Percentiles rank a stretch among this genome's conserved stretches.
Conservation (phyloP, 768 basidiomycete species). For the Naganishia friedmannii region DNA sequence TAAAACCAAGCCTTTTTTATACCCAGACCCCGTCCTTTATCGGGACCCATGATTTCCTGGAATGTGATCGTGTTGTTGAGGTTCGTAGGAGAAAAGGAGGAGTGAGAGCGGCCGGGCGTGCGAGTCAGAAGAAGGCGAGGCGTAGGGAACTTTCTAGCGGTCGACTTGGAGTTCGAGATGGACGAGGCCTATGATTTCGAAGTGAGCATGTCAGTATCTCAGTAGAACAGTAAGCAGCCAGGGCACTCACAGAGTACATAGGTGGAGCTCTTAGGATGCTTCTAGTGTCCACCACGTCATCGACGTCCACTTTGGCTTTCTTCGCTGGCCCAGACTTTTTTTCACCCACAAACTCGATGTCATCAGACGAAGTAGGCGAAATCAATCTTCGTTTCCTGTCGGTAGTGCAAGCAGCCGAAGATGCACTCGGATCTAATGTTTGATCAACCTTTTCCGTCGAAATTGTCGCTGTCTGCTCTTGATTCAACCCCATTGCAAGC, state of each 20-base stretch:
- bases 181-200: not conserved
- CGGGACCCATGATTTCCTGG: conserved; percentile 24
- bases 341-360: conserved; percentile 4
- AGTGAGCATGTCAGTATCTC: not conserved
- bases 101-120: conserved; percentile 15
- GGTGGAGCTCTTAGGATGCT: not conserved
- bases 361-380: conserved; percentile 2
- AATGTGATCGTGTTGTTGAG: conserved; percentile 26
- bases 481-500: not conserved
- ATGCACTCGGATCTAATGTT: not conserved
- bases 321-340: conserved; percentile 4
- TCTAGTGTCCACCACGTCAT: not conserved
- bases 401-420: not conserved
- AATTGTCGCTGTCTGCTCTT: not conserved
- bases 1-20: conserved; percentile 27
- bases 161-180: not conserved
- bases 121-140: conserved; percentile 26
- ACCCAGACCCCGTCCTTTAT: conserved; percentile 2
- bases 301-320: not conserved
- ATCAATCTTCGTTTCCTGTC: not conserved
- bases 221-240: not conserved
- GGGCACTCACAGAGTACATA: not conserved
- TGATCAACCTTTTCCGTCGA: not conserved
- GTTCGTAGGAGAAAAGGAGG: conserved; percentile 3
- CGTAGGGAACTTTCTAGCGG: conserved; percentile 5